Percentiles rank a stretch among this genome's conserved stretches.
Evolutionary conservation across 257 asterid genomes (phyloP).

Genomic region (Nicotiana attenuata): DNA sequence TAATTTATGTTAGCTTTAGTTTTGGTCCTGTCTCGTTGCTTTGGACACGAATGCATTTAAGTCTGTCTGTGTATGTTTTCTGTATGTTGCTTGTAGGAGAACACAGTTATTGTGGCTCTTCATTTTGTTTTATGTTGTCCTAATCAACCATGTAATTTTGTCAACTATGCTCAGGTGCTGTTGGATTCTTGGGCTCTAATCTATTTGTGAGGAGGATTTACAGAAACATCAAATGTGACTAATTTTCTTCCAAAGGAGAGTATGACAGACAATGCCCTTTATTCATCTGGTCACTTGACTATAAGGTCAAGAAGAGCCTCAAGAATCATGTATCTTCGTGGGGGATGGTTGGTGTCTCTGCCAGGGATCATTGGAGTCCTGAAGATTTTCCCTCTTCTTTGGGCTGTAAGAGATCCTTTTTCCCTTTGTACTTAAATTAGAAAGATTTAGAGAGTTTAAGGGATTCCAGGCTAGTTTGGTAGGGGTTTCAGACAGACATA

Average conservation of each 20-base stretch:
- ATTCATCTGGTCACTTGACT: neutral
- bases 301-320: slow-evolving; percentile 4
- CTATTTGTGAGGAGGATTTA: slow-evolving; percentile 89
- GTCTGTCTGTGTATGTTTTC: neutral
- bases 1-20: neutral
- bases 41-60: neutral
- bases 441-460: slow-evolving; percentile 5
- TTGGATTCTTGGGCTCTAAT: slow-evolving; percentile 85
- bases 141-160: neutral
- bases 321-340: neutral
- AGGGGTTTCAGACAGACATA: neutral
- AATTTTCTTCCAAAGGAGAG: slow-evolving; percentile 7
- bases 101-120: neutral
- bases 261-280: neutral
- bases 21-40: neutral
- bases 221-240: slow-evolving; percentile 88
- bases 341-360: slow-evolving; percentile 23
- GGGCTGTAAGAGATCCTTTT: slow-evolving; percentile 20
- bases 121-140: neutral
- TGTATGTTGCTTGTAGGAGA: neutral
- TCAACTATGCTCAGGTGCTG: slow-evolving; percentile 53
- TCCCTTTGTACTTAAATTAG: slow-evolving; percentile 16
- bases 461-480: neutral
- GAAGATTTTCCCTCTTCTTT: slow-evolving; percentile 22
- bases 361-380: slow-evolving; percentile 15